Evolutionary conservation across 2,329 filamentous ascomycete genomes (phyloP), one percentile per base, ranked within the genome.

Genomic region (Metarhizium guizhouense): DNA sequence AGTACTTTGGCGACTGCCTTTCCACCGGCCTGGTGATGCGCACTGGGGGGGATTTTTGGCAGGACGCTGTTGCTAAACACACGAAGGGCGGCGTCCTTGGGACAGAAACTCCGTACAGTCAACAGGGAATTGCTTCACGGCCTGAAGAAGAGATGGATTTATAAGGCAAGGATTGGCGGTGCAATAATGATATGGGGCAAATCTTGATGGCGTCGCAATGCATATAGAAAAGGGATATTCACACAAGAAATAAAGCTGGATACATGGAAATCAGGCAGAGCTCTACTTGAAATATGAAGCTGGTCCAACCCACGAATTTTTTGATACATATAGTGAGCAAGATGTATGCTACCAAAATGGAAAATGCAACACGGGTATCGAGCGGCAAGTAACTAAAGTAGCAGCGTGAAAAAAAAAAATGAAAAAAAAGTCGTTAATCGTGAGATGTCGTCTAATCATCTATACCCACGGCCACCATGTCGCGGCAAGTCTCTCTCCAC

Each of bases 1-100:
- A 78, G 57, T 94, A 90, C 77, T 93, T 95, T 64, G 75, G 79
- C 0, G 74, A 78, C 3, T 74, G 76, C 11, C 68, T 89, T 10
- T 84, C 88, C 62, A 74, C 83, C 3, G 67, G 74, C 2, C 71
- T 80, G 25, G 83, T 93, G 2, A 76, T 90, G 71, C 74, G 72
- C n/a, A 93, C 90, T 0, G 84, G 82, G 0, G 73, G 75, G 4
- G 60, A 68, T 13, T 61, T 60, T 3, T 79, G 76, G 76, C 54
- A 67, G 14, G 61, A 67, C 4, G 63, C 65, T 4, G 56, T 62
- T 6, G 45, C 47, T 13, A 63, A 63, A 34, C 58, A 49, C 29
- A 54, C 60, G 25, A 56, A 57, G 14, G 64, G 63, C 38, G 60
- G 54, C 36, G 50, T 53, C 30, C 29, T 20, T 36, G 59, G 52